Conservation (phyloP, 306 rosid genomes). For the Sphenostylis stenocarpa region DNA sequence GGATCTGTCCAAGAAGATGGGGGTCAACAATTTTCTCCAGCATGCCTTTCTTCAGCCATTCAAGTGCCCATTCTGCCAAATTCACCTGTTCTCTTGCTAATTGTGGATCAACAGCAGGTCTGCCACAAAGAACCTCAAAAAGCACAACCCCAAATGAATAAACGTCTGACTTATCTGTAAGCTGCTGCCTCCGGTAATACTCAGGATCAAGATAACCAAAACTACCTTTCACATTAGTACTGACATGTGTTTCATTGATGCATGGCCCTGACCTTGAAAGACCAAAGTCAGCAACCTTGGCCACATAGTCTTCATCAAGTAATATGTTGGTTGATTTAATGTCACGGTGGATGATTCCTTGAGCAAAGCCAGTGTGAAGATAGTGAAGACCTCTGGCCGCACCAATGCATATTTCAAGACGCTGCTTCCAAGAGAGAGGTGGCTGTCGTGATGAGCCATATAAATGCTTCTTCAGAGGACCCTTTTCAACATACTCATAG, state of each 20-base stretch:
- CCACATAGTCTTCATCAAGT: conserved; percentile 80
- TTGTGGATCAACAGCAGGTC: conserved; percentile 94
- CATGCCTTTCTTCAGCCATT: conserved; percentile 86
- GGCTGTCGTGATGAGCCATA: conserved; percentile 58
- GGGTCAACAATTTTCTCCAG: conserved; percentile 72
- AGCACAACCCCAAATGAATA: conserved; percentile 98
- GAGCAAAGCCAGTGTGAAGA: conserved; percentile 96
- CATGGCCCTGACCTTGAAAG: conserved; percentile 96
- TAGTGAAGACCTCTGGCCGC: conserved; percentile 97
- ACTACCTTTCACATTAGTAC: conserved; percentile 96
- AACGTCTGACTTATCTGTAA: conserved; percentile 92
- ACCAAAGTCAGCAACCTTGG: conserved; percentile 99
- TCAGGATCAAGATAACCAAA: conserved; percentile 96
- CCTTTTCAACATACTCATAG: conserved; percentile 89
- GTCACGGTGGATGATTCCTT: conserved; percentile 98
- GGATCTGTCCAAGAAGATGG: conserved; percentile 60
- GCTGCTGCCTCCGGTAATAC: conserved; percentile 94
- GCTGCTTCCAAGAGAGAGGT: conserved; percentile 87
- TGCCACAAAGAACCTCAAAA: conserved; percentile 87
- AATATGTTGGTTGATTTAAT: conserved; percentile 92
- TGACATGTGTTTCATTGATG: conserved; percentile 88
- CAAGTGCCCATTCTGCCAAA: conserved; percentile 91
- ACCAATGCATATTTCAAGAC: conserved; percentile 93
- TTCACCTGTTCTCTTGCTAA: conserved; percentile 85
- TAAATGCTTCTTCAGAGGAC: conserved; percentile 79